Base-by-base conservation (phyloP, 2,329 filamentous ascomycete species). In the Diaporthe australafricana region DNA sequence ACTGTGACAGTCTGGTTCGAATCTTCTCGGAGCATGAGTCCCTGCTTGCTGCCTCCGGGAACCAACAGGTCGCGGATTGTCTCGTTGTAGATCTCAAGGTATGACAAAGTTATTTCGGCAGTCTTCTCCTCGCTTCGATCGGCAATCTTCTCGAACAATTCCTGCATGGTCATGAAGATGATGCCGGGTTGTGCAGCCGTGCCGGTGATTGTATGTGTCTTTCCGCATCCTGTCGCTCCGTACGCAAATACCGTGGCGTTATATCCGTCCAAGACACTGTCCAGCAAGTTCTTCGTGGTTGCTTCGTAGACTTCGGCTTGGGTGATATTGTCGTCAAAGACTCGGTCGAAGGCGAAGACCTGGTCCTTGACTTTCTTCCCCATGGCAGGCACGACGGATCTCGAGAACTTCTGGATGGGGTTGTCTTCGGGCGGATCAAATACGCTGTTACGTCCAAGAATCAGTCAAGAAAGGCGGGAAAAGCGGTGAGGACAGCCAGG, bases 221-320 rank as follows among this genome's bases (percentile, higher is more conserved):
- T 99, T 82, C 96, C 96, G 82, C 96, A 99, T 48, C 96, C 96
- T 0, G 96, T 99, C 48, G 96, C 96, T 76, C 96, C 96, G 82
- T 99, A 99, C 63, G 96, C 96, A 81, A 99, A 99, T 5, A 99
- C 96, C 0, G 96, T 99, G 60, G 96, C 96, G 86, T 99, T 99
- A 87, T 98, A 99, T 75, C 96, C 96, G 76, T 99, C 95, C 72
- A 99, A 87, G 20, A 99, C 95, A 80, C 93, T 98, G 81, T 98
- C 96, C 73, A 99, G 89, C n/a, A 99, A 89, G 70, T 86, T 90
- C 81, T 92, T 93, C 1, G 96, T 98, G 0, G 96, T 98, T 27
- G 94, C 89, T 81, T 98, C 96, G 86, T 98, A 99, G 1, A 99
- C 94, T 79, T 99, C 96, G 72, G 90, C 92, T 79, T 99, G 96